A percentile compares a stretch with the other conserved stretches of the same genome.
phyloP scores from a whole-genome alignment of 2,329 filamentous ascomycete species.

The Teratosphaeriaceae sp. region DNA sequence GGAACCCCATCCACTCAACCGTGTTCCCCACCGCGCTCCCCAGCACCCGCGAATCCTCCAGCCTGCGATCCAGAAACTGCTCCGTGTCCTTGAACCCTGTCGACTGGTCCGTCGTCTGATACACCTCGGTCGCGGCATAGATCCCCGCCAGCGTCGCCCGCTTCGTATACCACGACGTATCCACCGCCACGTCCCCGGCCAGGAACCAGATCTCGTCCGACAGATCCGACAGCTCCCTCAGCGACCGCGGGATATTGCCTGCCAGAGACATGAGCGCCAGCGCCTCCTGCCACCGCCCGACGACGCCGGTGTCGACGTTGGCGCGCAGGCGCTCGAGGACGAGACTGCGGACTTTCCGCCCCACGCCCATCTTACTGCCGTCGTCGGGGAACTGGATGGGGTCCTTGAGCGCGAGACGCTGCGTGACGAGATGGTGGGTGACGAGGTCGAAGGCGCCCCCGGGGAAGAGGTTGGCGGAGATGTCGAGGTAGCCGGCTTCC shows the following conservation, averaged over 20 bases:
- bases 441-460: slow-evolving; percentile 77
- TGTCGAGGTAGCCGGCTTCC: slow-evolving; percentile 80
- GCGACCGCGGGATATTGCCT: slow-evolving; percentile 64
- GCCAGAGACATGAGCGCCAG: slow-evolving; percentile 86
- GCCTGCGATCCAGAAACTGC: slow-evolving; percentile 67
- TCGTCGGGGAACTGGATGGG: slow-evolving; percentile 38
- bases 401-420: slow-evolving; percentile 54
- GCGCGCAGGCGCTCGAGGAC: slow-evolving; percentile 70
- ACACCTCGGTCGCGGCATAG: slow-evolving; percentile 73
- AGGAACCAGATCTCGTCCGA: slow-evolving; percentile 92
- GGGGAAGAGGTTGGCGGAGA: slow-evolving; percentile 75
- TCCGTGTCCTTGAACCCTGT: slow-evolving; percentile 69
- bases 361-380: slow-evolving; percentile 54
- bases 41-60: slow-evolving; percentile 61
- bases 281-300: slow-evolving; percentile 82
- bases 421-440: slow-evolving; percentile 64
- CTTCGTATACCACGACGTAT: slow-evolving; percentile 82
- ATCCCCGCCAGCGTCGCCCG: slow-evolving; percentile 55
- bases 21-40: slow-evolving; percentile 58
- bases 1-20: slow-evolving; percentile 76
- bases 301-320: slow-evolving; percentile 57
- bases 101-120: slow-evolving; percentile 86
- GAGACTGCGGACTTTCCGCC: slow-evolving; percentile 61
- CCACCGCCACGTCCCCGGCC: slow-evolving; percentile 73
- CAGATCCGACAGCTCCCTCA: slow-evolving; percentile 72